phyloP scores from a whole-genome alignment of 2,329 filamentous ascomycete species.

The Penicillium psychrosexuale region DNA sequence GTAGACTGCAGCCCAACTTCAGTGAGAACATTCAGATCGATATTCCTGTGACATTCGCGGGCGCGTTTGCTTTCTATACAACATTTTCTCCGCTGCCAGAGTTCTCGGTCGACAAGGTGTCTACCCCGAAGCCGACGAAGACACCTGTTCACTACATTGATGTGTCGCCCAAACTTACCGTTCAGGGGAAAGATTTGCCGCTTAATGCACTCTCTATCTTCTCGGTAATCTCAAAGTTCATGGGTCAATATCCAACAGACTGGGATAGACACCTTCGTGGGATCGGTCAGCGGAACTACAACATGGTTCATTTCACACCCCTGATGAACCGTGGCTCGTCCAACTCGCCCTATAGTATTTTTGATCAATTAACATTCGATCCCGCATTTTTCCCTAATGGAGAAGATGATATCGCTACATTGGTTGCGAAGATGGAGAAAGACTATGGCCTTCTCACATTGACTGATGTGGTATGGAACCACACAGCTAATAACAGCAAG shows the following conservation, averaged over 20 bases:
- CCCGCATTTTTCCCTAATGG: conserved; percentile 76
- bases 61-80: conserved; percentile 91
- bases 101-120: conserved; percentile 59
- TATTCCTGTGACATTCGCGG: conserved; percentile 75
- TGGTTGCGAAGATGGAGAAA: conserved; percentile 78
- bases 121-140: conserved; percentile 56
- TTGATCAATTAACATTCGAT: conserved; percentile 87
- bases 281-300: conserved; percentile 89
- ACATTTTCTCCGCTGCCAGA: conserved; percentile 85
- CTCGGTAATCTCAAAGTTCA: conserved; percentile 95
- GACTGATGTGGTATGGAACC: conserved; percentile 97
- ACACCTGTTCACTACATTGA: conserved; percentile 89
- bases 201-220: conserved; percentile 86
- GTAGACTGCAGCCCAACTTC: conserved; percentile 80
- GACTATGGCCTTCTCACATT: conserved; percentile 81
- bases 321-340: conserved; percentile 83
- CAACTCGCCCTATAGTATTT: conserved; percentile 96
- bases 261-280: conserved; percentile 88
- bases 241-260: conserved; percentile 85
- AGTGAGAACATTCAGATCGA: conserved; percentile 88
- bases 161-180: conserved; percentile 74
- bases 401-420: conserved; percentile 71
- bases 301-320: conserved; percentile 98
- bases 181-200: conserved; percentile 72
- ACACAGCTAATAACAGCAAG: conserved; percentile 91